Conservation (phyloP, 148 eudicot species). For the Silene uniflora region DNA sequence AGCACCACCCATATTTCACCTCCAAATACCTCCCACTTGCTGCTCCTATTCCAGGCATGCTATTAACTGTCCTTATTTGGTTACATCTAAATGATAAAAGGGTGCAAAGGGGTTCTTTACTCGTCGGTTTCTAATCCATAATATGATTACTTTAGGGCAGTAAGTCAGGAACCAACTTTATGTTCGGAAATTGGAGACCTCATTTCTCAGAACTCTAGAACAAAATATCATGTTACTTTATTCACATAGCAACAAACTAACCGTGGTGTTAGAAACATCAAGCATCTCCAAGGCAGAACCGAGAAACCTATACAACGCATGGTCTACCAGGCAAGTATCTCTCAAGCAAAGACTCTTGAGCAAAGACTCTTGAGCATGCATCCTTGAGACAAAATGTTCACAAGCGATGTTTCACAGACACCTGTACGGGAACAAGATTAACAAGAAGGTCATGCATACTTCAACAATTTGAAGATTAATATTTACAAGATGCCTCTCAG, state of each 20-base stretch:
- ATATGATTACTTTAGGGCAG: no score
- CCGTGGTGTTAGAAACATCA: constrained; percentile 80
- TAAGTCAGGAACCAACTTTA: neutral
- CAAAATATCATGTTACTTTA: neutral
- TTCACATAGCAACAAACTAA: constrained; percentile 27
- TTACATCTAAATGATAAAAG: no score
- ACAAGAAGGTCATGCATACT: neutral
- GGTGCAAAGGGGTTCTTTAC: no score
- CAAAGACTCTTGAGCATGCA: constrained; percentile 53
- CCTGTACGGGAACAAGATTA: constrained; percentile 37
- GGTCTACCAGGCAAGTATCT: constrained; percentile 49
- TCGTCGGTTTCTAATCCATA: no score
- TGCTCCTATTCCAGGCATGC: no score
- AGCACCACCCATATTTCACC: no score
- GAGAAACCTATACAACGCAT: constrained; percentile 41
- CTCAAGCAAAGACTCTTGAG: constrained; percentile 76
- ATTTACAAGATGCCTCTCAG: neutral
- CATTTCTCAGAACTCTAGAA: neutral
- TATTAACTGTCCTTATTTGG: no score
- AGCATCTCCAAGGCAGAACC: constrained; percentile 77
- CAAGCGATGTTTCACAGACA: constrained; percentile 43
- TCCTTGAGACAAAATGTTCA: constrained; percentile 53
- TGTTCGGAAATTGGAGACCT: neutral
- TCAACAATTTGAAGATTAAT: neutral
- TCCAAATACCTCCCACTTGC: no score